phyloP scores from a whole-genome alignment of 257 asterid genomes.

The Rubia yunnanensis region DNA sequence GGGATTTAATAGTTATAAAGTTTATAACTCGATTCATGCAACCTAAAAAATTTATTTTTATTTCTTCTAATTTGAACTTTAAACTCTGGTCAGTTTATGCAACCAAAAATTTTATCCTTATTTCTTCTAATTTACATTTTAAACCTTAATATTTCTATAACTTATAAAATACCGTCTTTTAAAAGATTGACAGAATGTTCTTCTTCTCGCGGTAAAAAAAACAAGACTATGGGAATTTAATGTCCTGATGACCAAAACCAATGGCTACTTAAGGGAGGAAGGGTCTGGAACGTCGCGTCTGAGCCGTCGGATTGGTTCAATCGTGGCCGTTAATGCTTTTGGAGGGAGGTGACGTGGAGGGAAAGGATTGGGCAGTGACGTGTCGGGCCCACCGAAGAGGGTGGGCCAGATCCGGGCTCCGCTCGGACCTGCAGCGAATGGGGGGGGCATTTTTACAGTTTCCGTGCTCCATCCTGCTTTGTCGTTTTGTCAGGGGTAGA shows the following conservation, averaged over 20 bases:
- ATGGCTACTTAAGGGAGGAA: conserved; percentile 24
- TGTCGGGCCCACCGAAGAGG: conserved; percentile 23
- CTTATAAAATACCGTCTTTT: too few relatives aligned
- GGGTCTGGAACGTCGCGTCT: conserved; percentile 33
- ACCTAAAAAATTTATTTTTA: too few relatives aligned
- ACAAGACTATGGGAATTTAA: conserved; percentile 3
- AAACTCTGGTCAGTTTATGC: too few relatives aligned
- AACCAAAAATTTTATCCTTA: too few relatives aligned
- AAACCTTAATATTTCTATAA: too few relatives aligned
- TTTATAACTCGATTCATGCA: too few relatives aligned
- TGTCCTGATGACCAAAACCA: conserved; percentile 29
- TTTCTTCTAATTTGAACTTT: too few relatives aligned
- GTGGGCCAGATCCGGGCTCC: not conserved
- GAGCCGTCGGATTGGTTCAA: conserved; percentile 33
- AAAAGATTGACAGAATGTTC: conserved; percentile 12
- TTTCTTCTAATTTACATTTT: too few relatives aligned
- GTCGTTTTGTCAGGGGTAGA: not conserved
- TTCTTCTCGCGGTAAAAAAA: conserved; percentile 6
- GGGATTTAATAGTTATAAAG: too few relatives aligned
- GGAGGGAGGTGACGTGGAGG: conserved; percentile 32
- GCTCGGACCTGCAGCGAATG: conserved; percentile 25
- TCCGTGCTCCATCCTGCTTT: conserved; percentile 3
- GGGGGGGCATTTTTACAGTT: conserved; percentile 15
- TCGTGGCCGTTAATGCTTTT: conserved; percentile 7
- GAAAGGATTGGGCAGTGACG: conserved; percentile 39